Evolutionary conservation across 2,329 filamentous ascomycete genomes (phyloP).

Genomic region (Apiospora aurea): DNA sequence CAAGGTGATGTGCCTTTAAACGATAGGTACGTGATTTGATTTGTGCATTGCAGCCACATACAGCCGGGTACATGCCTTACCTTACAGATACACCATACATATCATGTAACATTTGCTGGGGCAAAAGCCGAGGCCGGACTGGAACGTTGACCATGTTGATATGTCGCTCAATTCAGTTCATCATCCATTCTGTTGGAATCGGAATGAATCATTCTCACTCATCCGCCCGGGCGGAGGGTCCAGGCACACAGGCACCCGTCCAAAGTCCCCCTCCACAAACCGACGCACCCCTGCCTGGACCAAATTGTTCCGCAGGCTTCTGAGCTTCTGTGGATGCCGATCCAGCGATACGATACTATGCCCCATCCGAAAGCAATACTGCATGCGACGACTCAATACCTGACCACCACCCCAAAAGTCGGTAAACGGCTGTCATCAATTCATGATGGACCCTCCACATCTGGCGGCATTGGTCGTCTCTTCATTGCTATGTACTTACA

Average conservation of each 20-base stretch:
- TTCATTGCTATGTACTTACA: neutral
- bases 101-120: neutral
- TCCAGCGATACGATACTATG: neutral
- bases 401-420: neutral
- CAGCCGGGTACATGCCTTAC: neutral
- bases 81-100: neutral
- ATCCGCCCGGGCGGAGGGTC: neutral
- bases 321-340: conserved; percentile 6
- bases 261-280: neutral
- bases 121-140: neutral
- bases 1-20: neutral
- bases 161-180: neutral
- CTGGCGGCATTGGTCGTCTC: neutral
- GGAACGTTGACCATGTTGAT: neutral
- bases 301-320: conserved; percentile 17
- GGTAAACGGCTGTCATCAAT: conserved; percentile 2
- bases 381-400: neutral
- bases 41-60: neutral
- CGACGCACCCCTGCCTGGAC: neutral
- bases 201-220: neutral
- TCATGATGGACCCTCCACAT: neutral
- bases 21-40: conserved; percentile 1
- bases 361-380: neutral
- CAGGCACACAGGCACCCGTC: neutral
- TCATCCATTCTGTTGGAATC: neutral